Conservation (phyloP, 768 basidiomycete genomes). For the Psilocybe sp. region DNA sequence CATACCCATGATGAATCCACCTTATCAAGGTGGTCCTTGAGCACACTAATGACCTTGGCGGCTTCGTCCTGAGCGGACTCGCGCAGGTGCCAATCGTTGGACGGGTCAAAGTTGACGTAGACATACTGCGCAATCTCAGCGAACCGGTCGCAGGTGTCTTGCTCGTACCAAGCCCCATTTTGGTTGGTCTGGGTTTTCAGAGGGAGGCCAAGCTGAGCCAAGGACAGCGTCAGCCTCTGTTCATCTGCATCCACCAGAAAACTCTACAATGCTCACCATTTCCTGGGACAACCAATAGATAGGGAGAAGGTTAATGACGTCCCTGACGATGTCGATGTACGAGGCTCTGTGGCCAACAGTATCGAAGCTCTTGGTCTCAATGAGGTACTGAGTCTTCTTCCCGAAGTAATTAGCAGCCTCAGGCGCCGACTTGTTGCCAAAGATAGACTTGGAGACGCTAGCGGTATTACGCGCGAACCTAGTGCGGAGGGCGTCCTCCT, state of each 20-base stretch:
- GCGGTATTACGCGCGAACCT: constrained; percentile 12
- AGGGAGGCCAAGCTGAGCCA: constrained; percentile 40
- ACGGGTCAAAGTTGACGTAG: constrained; percentile 41
- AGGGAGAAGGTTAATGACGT: constrained; percentile 65
- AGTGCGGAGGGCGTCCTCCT: background rate
- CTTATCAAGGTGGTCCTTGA: constrained; percentile 28
- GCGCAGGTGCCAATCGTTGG: constrained; percentile 45
- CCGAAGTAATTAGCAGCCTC: constrained; percentile 28
- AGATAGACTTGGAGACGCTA: constrained; percentile 17
- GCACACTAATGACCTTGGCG: constrained; percentile 23
- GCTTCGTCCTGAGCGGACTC: constrained; percentile 34
- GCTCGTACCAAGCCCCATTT: constrained; percentile 34
- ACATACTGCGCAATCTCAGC: constrained; percentile 48
- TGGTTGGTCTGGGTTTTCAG: constrained; percentile 31
- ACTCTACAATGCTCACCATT: constrained; percentile 40
- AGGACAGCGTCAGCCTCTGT: background rate
- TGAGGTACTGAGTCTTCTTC: constrained; percentile 28
- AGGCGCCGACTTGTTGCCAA: constrained; percentile 12
- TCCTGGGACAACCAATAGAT: constrained; percentile 58
- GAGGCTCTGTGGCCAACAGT: constrained; percentile 22
- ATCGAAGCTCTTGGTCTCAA: constrained; percentile 32
- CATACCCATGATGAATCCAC: constrained; percentile 21
- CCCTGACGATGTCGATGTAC: constrained; percentile 58
- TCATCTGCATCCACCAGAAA: background rate
- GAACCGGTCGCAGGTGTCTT: constrained; percentile 39